These are phyloP conservation scores for Starmerella potacharoeniae DNA, from an alignment of 805 yeast genomes.

Conservation along the genomic window DNA sequence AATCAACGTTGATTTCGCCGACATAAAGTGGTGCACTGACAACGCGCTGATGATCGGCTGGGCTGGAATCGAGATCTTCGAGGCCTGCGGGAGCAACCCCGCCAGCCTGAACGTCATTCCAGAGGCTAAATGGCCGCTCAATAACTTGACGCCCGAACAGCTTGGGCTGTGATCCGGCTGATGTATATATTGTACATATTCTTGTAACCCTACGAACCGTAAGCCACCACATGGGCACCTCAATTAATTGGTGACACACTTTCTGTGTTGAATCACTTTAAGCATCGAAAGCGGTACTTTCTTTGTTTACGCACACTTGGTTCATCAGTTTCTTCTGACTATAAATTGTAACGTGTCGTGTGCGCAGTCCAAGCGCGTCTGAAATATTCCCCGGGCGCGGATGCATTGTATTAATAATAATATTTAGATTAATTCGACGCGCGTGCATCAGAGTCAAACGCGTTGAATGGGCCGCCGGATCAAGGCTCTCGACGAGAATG, in stretches of 20 bases:
- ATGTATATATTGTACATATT: not conserved
- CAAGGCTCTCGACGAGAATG: constrained; percentile 44
- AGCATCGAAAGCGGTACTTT: too few species aligned
- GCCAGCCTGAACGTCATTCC: constrained; percentile 43
- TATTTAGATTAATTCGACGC: not conserved
- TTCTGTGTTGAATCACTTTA: too few species aligned
- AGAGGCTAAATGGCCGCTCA: constrained; percentile 71
- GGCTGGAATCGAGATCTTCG: constrained; percentile 86
- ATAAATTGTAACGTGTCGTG: too few species aligned
- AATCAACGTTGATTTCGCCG: constrained; percentile 53
- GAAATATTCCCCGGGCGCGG: too few species aligned
- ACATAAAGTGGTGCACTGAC: constrained; percentile 69
- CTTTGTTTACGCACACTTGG: too few species aligned
- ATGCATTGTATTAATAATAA: not conserved
- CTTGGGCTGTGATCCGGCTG: not conserved
- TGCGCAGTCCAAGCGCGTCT: too few species aligned
- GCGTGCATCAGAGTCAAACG: not conserved
- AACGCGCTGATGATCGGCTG: constrained; percentile 96
- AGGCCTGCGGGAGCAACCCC: constrained; percentile 28
- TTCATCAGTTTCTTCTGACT: too few species aligned
- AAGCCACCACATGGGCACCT: too few species aligned
- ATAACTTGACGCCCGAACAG: constrained; percentile 29
- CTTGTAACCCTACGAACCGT: not conserved
- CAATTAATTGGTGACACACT: too few species aligned
- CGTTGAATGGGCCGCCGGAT: constrained; percentile 9